phyloP scores from a whole-genome alignment of 345 rosid species.

The Populus nigra region DNA sequence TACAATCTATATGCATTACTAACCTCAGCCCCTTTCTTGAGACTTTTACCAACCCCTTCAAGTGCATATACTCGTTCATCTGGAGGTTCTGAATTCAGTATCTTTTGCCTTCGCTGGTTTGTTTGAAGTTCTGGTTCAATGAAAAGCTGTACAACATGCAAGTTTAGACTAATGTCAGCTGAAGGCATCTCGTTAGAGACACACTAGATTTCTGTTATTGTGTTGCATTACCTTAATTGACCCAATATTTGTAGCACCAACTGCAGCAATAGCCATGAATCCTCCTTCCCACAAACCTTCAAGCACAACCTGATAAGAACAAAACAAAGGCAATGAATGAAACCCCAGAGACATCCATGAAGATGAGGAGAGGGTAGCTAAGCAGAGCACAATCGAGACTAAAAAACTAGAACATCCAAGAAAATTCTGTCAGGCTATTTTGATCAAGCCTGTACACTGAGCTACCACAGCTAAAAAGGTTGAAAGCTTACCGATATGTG shows the following conservation, averaged over 20 bases:
- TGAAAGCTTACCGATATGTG: neutral
- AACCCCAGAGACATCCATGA: neutral
- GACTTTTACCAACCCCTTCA: conserved; percentile 62
- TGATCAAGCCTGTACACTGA: neutral
- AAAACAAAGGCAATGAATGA: neutral
- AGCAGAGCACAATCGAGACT: neutral
- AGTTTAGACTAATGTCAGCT: neutral
- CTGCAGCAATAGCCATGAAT: conserved; percentile 84
- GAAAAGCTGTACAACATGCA: conserved; percentile 55
- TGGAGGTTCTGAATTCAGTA: conserved; percentile 55
- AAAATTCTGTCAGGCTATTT: neutral
- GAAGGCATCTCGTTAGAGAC: neutral
- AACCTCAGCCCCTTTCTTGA: conserved; percentile 88
- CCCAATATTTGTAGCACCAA: conserved; percentile 95
- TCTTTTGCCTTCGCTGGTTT: conserved; percentile 67
- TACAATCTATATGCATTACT: conserved; percentile 16
- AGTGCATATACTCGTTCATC: conserved; percentile 71
- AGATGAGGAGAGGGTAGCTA: neutral
- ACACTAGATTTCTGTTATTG: neutral
- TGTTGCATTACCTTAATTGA: conserved; percentile 61
- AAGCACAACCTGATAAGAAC: conserved; percentile 67
- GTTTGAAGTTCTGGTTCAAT: conserved; percentile 84
- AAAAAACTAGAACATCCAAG: neutral
- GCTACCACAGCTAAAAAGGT: neutral
- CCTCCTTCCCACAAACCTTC: conserved; percentile 92